Evolutionary conservation across 2,329 filamentous ascomycete species (phyloP).

Genomic region (Aspergillus japonicus): DNA sequence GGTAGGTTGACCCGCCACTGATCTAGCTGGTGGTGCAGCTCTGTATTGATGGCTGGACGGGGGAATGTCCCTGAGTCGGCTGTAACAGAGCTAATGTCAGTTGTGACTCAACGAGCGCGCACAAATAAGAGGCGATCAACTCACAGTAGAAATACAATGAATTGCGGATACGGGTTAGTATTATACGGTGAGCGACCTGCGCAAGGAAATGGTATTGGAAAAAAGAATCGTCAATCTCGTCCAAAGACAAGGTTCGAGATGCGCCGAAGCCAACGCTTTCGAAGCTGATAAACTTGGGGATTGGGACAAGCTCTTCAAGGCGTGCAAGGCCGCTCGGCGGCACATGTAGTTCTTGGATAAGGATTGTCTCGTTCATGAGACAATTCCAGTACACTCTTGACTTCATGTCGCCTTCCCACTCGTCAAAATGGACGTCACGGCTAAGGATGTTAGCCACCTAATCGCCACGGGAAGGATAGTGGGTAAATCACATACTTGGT

Average conservation of each 20-base stretch:
- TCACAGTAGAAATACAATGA: conserved; percentile 51
- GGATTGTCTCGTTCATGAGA: conserved; percentile 56
- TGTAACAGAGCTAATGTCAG: conserved; percentile 18
- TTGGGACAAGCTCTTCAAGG: conserved; percentile 53
- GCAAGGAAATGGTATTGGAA: conserved; percentile 60
- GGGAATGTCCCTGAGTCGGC: conserved; percentile 47
- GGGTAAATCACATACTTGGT: conserved; percentile 38
- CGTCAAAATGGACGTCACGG: conserved; percentile 46
- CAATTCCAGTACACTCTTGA: conserved; percentile 57
- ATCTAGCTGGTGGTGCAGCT: conserved; percentile 56
- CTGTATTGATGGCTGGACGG: conserved; percentile 49
- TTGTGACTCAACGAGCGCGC: neutral
- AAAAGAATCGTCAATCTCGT: conserved; percentile 52
- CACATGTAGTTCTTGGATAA: conserved; percentile 55
- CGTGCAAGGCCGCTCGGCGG: conserved; percentile 52
- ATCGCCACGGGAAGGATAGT: neutral
- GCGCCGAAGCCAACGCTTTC: conserved; percentile 36
- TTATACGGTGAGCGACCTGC: conserved; percentile 57
- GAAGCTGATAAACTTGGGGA: conserved; percentile 54
- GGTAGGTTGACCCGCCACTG: conserved; percentile 56
- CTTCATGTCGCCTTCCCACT: conserved; percentile 58
- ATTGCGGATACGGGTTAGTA: conserved; percentile 54
- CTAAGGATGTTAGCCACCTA: conserved; percentile 19
- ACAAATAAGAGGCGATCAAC: conserved; percentile 6
- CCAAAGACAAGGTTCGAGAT: conserved; percentile 29